Conservation (phyloP, 2,329 filamentous ascomycete genomes). For the Calonectria multiphialidica region DNA sequence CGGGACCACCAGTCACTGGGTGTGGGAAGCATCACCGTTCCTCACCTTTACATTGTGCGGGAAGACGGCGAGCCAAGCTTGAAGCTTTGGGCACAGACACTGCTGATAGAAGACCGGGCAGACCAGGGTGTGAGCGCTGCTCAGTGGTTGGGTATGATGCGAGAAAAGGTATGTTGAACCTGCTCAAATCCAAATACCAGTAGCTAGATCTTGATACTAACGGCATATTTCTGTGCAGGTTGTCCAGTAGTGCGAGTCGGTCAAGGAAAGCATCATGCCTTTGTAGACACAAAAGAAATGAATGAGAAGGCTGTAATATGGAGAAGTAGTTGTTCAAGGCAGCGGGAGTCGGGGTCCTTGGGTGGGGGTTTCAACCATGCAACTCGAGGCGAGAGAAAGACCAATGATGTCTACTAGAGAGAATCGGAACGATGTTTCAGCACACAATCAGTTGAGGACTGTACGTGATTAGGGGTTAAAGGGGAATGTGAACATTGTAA, state of each 20-base stretch:
- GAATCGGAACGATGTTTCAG: slow-evolving; percentile 34
- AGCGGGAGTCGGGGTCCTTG: slow-evolving; percentile 38
- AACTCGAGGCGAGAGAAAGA: slow-evolving; percentile 32
- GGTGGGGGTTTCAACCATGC: slow-evolving; percentile 28
- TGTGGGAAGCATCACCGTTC: slow-evolving; percentile 92
- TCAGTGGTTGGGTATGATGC: slow-evolving; percentile 91
- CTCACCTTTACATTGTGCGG: slow-evolving; percentile 91
- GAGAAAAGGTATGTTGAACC: slow-evolving; percentile 83
- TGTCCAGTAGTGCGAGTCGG: slow-evolving; percentile 47
- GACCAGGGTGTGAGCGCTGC: slow-evolving; percentile 93
- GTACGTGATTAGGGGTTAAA: background rate
- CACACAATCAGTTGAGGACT: background rate
- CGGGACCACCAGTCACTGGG: slow-evolving; percentile 87
- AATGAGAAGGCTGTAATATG: slow-evolving; percentile 38
- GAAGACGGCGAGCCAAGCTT: slow-evolving; percentile 96
- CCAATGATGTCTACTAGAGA: slow-evolving; percentile 42
- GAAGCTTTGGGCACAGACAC: slow-evolving; percentile 95
- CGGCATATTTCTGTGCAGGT: slow-evolving; percentile 40
- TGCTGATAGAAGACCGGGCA: slow-evolving; percentile 93
- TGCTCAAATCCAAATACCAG: background rate
- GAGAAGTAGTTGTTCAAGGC: slow-evolving; percentile 31
- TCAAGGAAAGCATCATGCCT: slow-evolving; percentile 24
- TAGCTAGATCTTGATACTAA: slow-evolving; percentile 27
- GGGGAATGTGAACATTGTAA: background rate
- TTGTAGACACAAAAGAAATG: slow-evolving; percentile 32